Evolutionary conservation across 805 yeast species (phyloP).

Genomic region (Kuraishia piskuri): DNA sequence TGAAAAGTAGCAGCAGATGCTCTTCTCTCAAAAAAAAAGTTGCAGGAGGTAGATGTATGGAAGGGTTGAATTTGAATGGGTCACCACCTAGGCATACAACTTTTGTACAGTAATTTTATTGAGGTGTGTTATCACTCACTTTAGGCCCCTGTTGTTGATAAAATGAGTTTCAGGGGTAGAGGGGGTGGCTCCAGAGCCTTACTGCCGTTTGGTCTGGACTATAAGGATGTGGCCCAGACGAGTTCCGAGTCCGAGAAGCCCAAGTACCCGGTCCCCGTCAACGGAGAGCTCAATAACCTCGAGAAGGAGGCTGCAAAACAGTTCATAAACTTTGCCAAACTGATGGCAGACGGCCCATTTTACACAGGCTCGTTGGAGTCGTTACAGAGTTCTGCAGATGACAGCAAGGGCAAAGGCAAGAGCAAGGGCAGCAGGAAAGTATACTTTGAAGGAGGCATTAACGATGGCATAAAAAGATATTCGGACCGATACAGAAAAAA

Average conservation of each 20-base stretch:
- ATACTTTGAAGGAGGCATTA: slow-evolving; percentile 31
- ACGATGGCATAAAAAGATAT: slow-evolving; percentile 74
- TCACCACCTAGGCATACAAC: too few relatives aligned
- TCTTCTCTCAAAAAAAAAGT: background rate
- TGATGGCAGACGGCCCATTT: slow-evolving; percentile 60
- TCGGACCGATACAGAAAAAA: slow-evolving; percentile 72
- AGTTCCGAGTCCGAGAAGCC: slow-evolving; percentile 26
- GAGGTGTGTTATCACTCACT: too few relatives aligned
- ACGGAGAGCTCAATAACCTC: slow-evolving; percentile 41
- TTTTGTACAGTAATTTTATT: too few relatives aligned
- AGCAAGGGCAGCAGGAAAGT: slow-evolving; percentile 16
- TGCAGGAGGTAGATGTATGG: background rate
- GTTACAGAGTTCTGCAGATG: slow-evolving; percentile 17
- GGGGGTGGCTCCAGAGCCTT: slow-evolving; percentile 28
- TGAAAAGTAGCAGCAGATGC: background rate
- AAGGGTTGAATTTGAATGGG: background rate
- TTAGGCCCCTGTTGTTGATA: background rate
- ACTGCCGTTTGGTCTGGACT: slow-evolving; percentile 69
- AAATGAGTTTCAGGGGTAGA: slow-evolving; percentile 54
- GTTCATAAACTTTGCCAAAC: slow-evolving; percentile 41
- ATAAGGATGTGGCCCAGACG: slow-evolving; percentile 42
- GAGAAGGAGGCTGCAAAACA: slow-evolving; percentile 49
- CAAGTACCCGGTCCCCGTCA: slow-evolving; percentile 50
- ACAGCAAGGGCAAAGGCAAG: slow-evolving; percentile 8
- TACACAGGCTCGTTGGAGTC: slow-evolving; percentile 44